Evolutionary conservation across 148 eudicot genomes (phyloP).

Genomic region (Rhododendron kiyosumense): DNA sequence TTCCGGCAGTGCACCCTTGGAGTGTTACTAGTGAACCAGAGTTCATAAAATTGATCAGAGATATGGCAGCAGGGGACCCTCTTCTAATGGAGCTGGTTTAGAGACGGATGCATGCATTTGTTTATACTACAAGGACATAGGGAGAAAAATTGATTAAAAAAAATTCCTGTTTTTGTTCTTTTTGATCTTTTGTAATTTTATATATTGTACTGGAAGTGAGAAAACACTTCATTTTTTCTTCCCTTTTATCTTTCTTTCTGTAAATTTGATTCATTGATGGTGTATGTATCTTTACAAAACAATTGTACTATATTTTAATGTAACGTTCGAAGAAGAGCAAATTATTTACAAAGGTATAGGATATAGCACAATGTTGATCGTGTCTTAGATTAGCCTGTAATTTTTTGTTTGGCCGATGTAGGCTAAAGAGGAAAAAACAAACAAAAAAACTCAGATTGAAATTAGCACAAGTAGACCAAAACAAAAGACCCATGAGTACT

Average conservation of each 20-base stretch:
- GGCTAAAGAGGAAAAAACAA: neutral
- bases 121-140: neutral
- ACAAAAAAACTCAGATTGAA: neutral
- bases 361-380: neutral
- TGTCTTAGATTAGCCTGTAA: neutral
- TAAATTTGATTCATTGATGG: neutral
- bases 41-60: constrained; percentile 67
- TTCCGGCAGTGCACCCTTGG: constrained; percentile 84
- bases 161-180: neutral
- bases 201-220: neutral
- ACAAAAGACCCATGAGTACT: neutral
- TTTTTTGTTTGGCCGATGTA: neutral
- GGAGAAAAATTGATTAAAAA: neutral
- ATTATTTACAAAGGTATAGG: neutral
- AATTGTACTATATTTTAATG: neutral
- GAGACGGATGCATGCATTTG: constrained; percentile 3
- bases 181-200: neutral
- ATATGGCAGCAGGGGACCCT: constrained; percentile 90
- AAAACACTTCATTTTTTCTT: neutral
- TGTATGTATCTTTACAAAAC: neutral
- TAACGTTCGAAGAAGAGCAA: neutral
- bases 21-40: constrained; percentile 78
- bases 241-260: neutral
- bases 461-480: neutral
- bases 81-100: constrained; percentile 79